Evolutionary conservation across 768 basidiomycete genomes (phyloP).

Genomic region (Trametes coccinea): DNA sequence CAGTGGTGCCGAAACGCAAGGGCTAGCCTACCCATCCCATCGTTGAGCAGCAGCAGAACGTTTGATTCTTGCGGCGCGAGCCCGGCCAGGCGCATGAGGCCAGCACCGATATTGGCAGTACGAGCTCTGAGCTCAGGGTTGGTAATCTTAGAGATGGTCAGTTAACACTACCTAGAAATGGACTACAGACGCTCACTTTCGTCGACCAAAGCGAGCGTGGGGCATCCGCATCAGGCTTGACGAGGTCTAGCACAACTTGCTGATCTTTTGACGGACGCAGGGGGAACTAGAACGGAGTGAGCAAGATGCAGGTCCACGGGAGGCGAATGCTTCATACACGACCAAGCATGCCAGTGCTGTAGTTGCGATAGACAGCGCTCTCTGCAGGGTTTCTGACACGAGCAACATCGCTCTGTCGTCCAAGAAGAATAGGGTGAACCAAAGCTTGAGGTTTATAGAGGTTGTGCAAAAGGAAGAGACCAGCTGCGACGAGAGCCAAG

Average conservation of each 20-base stretch:
- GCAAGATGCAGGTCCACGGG: neutral
- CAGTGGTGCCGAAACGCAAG: neutral
- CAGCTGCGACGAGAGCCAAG: constrained; percentile 71
- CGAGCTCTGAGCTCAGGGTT: constrained; percentile 72
- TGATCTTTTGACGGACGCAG: constrained; percentile 71
- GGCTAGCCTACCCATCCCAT: constrained; percentile 60
- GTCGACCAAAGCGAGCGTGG: constrained; percentile 79
- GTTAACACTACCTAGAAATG: neutral
- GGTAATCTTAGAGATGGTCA: constrained; percentile 53
- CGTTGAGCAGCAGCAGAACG: constrained; percentile 77
- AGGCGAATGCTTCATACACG: constrained; percentile 50
- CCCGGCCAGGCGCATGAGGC: constrained; percentile 57
- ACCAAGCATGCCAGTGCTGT: constrained; percentile 81
- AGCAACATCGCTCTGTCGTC: constrained; percentile 87
- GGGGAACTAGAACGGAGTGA: constrained; percentile 57
- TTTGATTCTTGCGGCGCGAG: constrained; percentile 61
- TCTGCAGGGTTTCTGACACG: constrained; percentile 78
- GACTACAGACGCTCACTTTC: constrained; percentile 44
- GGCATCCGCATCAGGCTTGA: constrained; percentile 64
- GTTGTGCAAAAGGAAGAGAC: constrained; percentile 74
- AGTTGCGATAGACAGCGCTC: constrained; percentile 89
- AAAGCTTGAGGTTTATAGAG: constrained; percentile 81
- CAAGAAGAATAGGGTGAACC: constrained; percentile 92
- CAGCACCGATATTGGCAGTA: constrained; percentile 71
- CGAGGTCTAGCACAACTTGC: constrained; percentile 62